Evolutionary conservation across 148 eudicot genomes (phyloP).

Genomic region (Rhododendron molle): DNA sequence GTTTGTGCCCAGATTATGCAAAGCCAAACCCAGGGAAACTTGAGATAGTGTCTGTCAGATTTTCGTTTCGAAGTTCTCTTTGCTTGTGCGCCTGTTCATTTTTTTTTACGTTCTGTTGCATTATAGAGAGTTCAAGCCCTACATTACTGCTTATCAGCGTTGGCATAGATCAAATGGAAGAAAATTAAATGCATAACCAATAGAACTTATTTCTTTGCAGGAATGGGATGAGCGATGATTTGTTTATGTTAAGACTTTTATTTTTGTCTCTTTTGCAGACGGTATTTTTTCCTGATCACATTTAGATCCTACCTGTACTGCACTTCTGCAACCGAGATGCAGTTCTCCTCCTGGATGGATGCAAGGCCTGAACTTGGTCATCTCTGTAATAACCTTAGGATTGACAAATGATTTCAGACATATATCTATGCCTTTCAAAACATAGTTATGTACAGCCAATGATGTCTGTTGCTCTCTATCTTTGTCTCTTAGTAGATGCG

Average conservation of each 20-base stretch:
- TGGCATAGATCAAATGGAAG: not conserved
- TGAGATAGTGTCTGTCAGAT: not conserved
- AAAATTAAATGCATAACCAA: not conserved
- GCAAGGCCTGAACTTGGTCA: conserved; percentile 90
- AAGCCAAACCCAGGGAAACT: not conserved
- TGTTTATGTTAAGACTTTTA: not conserved
- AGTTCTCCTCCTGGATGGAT: conserved; percentile 69
- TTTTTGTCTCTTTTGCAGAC: conserved; percentile 49
- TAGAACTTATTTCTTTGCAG: not conserved
- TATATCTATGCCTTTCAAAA: not conserved
- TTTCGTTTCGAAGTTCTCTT: not conserved
- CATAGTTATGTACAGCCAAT: conserved; percentile 11
- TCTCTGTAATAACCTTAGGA: conserved; percentile 78
- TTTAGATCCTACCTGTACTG: conserved; percentile 84
- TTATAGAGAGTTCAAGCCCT: not conserved
- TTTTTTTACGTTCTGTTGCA: not conserved
- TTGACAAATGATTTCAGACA: conserved; percentile 43
- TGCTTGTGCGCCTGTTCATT: not conserved
- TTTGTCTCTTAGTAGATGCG: not conserved
- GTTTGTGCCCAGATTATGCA: not conserved
- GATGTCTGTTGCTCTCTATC: not conserved
- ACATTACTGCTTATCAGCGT: not conserved
- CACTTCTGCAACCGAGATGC: conserved; percentile 43
- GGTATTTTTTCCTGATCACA: conserved; percentile 79
- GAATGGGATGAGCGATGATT: not conserved